Evolutionary conservation across 1,139 yeast species (phyloP).

Genomic region (Hemisphaericaspora subhashii): DNA sequence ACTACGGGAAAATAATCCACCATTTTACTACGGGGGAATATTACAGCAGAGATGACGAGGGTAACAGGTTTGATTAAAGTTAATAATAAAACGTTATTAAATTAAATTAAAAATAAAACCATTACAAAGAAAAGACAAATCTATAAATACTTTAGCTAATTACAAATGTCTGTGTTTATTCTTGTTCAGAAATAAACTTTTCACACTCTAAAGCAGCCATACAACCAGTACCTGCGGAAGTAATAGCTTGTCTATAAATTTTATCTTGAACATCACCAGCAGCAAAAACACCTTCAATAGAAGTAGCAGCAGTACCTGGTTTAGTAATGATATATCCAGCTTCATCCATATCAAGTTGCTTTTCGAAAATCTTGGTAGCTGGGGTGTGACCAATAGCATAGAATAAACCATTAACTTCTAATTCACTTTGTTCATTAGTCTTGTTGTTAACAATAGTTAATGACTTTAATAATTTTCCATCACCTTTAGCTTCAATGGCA

Average conservation of each 20-base stretch:
- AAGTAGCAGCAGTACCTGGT: conserved; percentile 86
- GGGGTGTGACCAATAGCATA: conserved; percentile 98
- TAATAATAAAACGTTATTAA: no score
- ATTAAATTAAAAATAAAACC: no score
- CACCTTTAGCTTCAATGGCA: conserved; percentile 86
- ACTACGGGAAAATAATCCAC: no score
- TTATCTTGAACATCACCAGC: conserved; percentile 99
- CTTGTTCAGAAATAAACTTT: conserved; percentile 73
- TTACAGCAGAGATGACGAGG: no score
- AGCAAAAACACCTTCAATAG: conserved; percentile 92
- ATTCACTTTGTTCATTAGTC: conserved; percentile 65
- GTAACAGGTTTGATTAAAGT: no score
- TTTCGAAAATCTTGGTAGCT: conserved; percentile 75
- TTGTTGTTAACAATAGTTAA: conserved; percentile 67
- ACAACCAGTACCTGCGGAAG: conserved; percentile 99
- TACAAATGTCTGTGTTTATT: conserved; percentile 17
- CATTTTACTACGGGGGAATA: no score
- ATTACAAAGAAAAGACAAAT: no score
- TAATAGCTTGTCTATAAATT: conserved; percentile 96
- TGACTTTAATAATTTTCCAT: conserved; percentile 70
- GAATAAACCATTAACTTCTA: conserved; percentile 87
- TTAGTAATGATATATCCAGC: conserved; percentile 83
- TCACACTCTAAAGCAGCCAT: conserved; percentile 99
- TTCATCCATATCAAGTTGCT: conserved; percentile 81
- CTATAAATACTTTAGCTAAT: neutral